Percentiles rank a stretch among this genome's conserved stretches.
phyloP scores from a whole-genome alignment of 1,284 basidiomycete genomes.

The Exobasidium cylindrosporum region DNA sequence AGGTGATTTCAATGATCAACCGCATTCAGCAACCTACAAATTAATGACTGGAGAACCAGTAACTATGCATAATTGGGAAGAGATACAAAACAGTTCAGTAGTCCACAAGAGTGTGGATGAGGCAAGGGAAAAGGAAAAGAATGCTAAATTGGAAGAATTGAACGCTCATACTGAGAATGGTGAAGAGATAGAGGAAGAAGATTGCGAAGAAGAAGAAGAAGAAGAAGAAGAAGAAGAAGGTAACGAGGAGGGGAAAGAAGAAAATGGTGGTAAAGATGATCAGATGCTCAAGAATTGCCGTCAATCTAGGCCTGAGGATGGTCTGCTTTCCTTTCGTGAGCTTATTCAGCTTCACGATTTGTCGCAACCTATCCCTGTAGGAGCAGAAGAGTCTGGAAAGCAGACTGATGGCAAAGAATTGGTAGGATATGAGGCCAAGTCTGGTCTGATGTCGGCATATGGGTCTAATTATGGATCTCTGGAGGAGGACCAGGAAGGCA shows the following conservation, averaged over 20 bases:
- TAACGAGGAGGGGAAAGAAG: conserved; percentile 17
- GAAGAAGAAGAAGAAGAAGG: conserved; percentile 59
- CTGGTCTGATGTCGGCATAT: conserved; percentile 4
- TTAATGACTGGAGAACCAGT: conserved; percentile 65
- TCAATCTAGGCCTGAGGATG: conserved; percentile 64
- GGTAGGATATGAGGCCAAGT: conserved; percentile 6
- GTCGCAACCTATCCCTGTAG: conserved; percentile 24
- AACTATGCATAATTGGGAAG: conserved; percentile 61
- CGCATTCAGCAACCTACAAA: conserved; percentile 78
- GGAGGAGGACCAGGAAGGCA: conserved; percentile 20
- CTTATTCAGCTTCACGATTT: conserved; percentile 63
- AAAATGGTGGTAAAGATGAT: conserved; percentile 56
- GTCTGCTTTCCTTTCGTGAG: conserved; percentile 68
- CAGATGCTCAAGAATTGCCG: conserved; percentile 75
- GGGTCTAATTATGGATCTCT: background rate
- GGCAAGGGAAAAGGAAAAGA: conserved; percentile 58
- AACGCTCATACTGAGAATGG: background rate
- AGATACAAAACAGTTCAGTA: conserved; percentile 68
- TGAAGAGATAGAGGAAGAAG: conserved; percentile 3
- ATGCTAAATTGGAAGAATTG: conserved; percentile 7
- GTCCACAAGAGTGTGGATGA: conserved; percentile 75
- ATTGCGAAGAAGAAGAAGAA: conserved; percentile 23
- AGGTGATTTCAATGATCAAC: conserved; percentile 91
- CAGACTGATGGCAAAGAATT: background rate
- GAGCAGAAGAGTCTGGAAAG: background rate